phyloP scores from a whole-genome alignment of 2,329 filamentous ascomycete species.

The Lasiodiplodia gonubiensis region DNA sequence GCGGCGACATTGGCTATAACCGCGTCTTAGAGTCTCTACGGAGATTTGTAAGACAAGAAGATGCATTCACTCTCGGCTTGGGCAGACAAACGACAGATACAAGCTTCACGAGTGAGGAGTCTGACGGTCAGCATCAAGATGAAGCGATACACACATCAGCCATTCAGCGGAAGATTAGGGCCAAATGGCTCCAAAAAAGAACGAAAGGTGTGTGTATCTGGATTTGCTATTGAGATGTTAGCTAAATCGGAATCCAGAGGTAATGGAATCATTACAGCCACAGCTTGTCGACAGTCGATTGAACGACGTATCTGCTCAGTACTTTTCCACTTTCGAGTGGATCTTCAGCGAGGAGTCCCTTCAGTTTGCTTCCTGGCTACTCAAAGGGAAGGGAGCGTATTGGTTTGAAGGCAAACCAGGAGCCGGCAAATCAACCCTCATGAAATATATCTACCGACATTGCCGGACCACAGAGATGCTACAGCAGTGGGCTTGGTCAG shows the following conservation, averaged over 20 bases:
- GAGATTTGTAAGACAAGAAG: not conserved
- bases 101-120: too few species aligned
- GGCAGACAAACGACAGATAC: too few species aligned
- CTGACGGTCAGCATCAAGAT: too few species aligned
- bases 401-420: conserved; percentile 54
- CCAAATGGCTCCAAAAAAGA: too few species aligned
- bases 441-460: conserved; percentile 36
- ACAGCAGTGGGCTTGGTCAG: conserved; percentile 41
- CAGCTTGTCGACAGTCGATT: not conserved
- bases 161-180: too few species aligned
- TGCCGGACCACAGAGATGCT: conserved; percentile 38
- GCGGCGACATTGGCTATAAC: not conserved
- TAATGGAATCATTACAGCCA: not conserved
- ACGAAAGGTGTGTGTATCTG: too few species aligned
- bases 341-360: not conserved
- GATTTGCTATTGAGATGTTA: too few species aligned
- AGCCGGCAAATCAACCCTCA: conserved; percentile 55
- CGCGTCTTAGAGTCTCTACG: not conserved
- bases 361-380: not conserved
- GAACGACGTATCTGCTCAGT: not conserved
- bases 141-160: too few species aligned
- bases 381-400: not conserved
- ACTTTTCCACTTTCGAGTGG: conserved; percentile 1
- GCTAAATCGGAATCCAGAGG: not conserved
- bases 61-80: too few species aligned